Percentiles rank a stretch among this genome's conserved stretches.
Conservation (phyloP, 2,329 filamentous ascomycete species). For the Lachnellula hyalina region DNA sequence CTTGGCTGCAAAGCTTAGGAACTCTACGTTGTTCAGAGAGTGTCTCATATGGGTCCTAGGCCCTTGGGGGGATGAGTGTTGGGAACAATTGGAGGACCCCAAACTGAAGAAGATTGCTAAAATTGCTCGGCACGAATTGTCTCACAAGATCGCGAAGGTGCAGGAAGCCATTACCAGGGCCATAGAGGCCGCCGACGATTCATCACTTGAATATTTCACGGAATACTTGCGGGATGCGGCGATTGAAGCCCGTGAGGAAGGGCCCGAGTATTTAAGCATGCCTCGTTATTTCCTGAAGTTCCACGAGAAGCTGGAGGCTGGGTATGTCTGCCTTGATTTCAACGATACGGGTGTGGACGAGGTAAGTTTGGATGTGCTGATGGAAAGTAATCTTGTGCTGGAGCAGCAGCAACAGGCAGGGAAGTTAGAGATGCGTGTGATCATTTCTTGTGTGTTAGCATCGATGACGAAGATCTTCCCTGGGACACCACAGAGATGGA, state of each 20-base stretch:
- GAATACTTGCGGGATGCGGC: too few relatives aligned
- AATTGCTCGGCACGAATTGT: neutral
- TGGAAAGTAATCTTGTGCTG: neutral
- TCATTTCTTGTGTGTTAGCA: neutral
- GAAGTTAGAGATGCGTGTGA: neutral
- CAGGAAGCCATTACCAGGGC: neutral
- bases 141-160: neutral
- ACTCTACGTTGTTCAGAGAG: neutral
- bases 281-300: too few relatives aligned
- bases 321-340: too few relatives aligned
- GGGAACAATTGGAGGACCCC: neutral
- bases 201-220: too few relatives aligned
- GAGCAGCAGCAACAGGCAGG: neutral
- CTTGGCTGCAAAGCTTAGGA: neutral
- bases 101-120: neutral
- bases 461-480: neutral
- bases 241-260: too few relatives aligned
- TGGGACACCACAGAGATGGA: conserved; percentile 2
- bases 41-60: neutral
- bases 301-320: too few relatives aligned
- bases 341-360: too few relatives aligned
- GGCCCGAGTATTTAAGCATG: too few relatives aligned
- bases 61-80: neutral
- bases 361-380: neutral
- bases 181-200: too few relatives aligned